Base-by-base conservation (phyloP, 768 basidiomycete genomes). In the Leccinellum luteum region DNA sequence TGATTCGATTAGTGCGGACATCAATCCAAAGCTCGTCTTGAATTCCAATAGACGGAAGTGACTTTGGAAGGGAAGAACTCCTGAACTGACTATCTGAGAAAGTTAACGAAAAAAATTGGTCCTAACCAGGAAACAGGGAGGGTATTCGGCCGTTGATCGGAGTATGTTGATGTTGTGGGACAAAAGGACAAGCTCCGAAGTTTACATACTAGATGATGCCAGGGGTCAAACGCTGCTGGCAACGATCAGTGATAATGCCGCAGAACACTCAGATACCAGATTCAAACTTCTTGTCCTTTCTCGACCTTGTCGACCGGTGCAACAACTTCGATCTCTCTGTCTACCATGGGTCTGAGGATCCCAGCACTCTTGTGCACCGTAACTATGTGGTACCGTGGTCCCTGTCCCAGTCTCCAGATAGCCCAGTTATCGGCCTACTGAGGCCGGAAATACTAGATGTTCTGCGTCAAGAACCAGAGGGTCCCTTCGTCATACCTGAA, bases 231-330 rank as follows among this genome's bases (percentile, higher is more conserved):
- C 35, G 2, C 17, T n/a, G 17, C 35, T n/a, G 9, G 17, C 9
- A n/a, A 38, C 38, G n/a, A 45, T 21, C 54, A 56, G 3, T 25
- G 3, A 56, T 63, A 1, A 56, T 66, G 64, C 52, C 27, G 17
- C 25, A 51, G 21, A 51, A 31, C 45, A 19, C 19, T n/a, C 57
- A 15, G 21, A 21, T 7, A 17, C 19, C 2, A 21, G 54, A 38
- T 41, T 48, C 57, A 17, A 45, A 17, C 51, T 35, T 12, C 19
- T 19, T 67, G 32, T 78, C 80, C 19, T 85, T 86, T 63, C 78
- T 93, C 25, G 80, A 87, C 25, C 67, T 94, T 56, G 73, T 94
- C 59, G 75, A 85, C 51, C 67, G 73, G 43, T 92, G 89, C 78
- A 84, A 94, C 71, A 94, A 94, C 70, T 84, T 84, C 54, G 78